These are phyloP conservation scores for Corinectria fuckeliana DNA, from an alignment of 2,329 filamentous ascomycete species.

Conservation along the genomic window DNA sequence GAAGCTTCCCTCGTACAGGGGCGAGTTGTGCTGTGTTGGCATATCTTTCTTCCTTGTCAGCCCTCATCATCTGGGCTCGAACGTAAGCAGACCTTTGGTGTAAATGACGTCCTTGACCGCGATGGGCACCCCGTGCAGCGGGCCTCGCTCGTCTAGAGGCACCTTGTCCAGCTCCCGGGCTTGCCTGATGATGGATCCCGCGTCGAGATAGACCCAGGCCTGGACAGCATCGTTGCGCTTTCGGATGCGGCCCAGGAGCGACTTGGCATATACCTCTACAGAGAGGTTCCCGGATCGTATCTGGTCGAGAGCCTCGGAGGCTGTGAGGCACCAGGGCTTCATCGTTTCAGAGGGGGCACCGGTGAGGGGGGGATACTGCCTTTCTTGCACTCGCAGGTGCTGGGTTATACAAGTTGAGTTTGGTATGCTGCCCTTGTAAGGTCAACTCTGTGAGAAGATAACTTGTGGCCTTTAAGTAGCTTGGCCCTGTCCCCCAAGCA, in stretches of 20 bases:
- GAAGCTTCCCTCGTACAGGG: slow-evolving; percentile 57
- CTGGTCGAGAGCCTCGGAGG: slow-evolving; percentile 49
- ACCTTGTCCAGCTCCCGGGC: slow-evolving; percentile 59
- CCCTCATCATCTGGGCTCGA: neutral
- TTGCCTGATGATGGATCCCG: slow-evolving; percentile 52
- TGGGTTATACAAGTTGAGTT: neutral
- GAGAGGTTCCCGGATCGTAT: slow-evolving; percentile 52
- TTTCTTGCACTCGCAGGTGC: neutral
- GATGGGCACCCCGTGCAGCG: slow-evolving; percentile 63
- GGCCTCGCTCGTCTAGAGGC: slow-evolving; percentile 55
- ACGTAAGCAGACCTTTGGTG: slow-evolving; percentile 57
- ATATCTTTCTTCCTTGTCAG: slow-evolving; percentile 49
- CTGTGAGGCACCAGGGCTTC: slow-evolving; percentile 44
- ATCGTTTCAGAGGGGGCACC: slow-evolving; percentile 8
- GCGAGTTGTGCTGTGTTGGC: slow-evolving; percentile 63
- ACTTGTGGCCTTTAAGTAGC: neutral
- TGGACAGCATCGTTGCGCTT: slow-evolving; percentile 52
- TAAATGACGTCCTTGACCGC: slow-evolving; percentile 67
- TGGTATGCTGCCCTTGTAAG: neutral
- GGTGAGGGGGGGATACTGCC: slow-evolving; percentile 8
- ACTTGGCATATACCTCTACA: slow-evolving; percentile 56
- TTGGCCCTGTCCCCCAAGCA: neutral
- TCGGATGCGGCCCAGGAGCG: slow-evolving; percentile 54
- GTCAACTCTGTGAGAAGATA: no score
- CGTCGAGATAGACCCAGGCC: slow-evolving; percentile 58